Evolutionary conservation across 352 stramenopile genomes (phyloP), one percentile per base, ranked within the genome.

Genomic region (Pythium monospermum): DNA sequence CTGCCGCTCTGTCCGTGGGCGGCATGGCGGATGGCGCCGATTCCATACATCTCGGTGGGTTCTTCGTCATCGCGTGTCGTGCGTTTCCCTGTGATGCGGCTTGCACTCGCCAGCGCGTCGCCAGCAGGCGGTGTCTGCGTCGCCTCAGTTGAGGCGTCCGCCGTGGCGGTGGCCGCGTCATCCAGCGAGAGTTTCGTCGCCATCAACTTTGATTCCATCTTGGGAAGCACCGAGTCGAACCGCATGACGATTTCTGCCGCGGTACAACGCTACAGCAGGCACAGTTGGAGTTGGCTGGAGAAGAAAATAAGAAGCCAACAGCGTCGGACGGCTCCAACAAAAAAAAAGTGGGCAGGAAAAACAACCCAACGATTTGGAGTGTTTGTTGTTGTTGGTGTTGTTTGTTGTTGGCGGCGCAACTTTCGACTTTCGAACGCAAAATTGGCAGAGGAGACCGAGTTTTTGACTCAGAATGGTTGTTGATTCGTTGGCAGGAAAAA

Each of bases 201-300:
- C n/a, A 16, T 50, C 21, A 45, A 37, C 46, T 55, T 50, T 30
- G 54, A 56, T 37, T 55, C 45, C 54, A 62, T 61, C 38, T 61
- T 49, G 26, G 36, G 37, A 2, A 56, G 32, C 6, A 23, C 19
- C 30, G 52, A 46, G 19, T 46, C 52, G 26, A 59, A 32, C 33
- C 52, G 42, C 52, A 59, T 59, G 30, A 16, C 32, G 32, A 37
- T 11, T n/a, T n/a, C n/a, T n/a, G n/a, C n/a, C n/a, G n/a, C n/a
- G n/a, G n/a, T n/a, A n/a, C n/a, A n/a, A n/a, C n/a, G 30, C 30
- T 13, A 13, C 30, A 35, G 13, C 30, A 13, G 30, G 13, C 7
- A 35, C 7, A 13, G 30, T 35, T 13, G 13, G 13, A 35, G 8
- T 35, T 42, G 36, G 36, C 8, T n/a, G 36, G 16, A 42, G 36